Evolutionary conservation across 345 rosid genomes (phyloP).

Genomic region (Pistacia integerrima): DNA sequence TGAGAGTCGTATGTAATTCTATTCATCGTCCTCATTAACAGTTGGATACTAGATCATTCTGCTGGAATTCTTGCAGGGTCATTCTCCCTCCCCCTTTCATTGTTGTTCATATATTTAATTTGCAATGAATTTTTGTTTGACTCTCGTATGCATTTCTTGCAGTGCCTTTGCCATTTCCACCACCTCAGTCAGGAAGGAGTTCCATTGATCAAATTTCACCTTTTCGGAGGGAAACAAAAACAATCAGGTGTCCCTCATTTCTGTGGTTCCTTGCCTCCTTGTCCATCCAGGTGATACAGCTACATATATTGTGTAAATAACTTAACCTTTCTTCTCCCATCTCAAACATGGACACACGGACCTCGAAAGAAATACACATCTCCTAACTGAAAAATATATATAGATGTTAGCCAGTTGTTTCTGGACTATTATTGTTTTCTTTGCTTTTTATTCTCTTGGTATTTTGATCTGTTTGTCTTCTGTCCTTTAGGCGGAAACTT

Average conservation of each 20-base stretch:
- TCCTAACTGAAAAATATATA: too few species aligned
- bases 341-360: background rate
- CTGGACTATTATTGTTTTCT: background rate
- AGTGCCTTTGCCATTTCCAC: slow-evolving; percentile 91
- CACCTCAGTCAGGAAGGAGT: slow-evolving; percentile 80
- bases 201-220: slow-evolving; percentile 51
- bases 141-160: too few species aligned
- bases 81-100: background rate
- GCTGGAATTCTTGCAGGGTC: background rate
- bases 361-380: too few species aligned
- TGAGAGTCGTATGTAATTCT: background rate
- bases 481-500: background rate
- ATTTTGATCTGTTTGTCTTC: background rate
- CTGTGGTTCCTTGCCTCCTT: slow-evolving; percentile 70
- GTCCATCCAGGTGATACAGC: slow-evolving; percentile 64
- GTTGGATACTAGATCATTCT: background rate
- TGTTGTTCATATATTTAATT: too few species aligned
- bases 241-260: background rate
- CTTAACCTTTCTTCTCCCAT: background rate
- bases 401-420: too few species aligned
- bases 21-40: background rate
- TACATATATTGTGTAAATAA: background rate
- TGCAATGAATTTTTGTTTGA: too few species aligned
- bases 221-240: slow-evolving; percentile 54
- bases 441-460: background rate